These are phyloP conservation scores for Calonectria multiphialidica DNA, from an alignment of 2,329 filamentous ascomycete species.

Conservation along the genomic window DNA sequence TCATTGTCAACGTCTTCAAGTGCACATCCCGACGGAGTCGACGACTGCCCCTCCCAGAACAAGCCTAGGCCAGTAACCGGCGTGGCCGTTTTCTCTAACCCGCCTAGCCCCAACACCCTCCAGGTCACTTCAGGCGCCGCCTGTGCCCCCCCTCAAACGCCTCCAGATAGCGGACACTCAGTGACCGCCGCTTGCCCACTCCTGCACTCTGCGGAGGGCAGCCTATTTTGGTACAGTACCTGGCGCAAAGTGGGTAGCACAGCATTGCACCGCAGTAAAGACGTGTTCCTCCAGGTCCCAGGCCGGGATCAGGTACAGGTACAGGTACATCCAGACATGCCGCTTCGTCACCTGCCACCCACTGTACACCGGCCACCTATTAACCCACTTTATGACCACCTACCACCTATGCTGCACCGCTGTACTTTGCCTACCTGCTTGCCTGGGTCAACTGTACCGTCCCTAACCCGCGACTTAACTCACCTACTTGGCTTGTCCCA, in stretches of 20 bases:
- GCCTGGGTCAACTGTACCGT: background rate
- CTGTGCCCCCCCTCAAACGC: background rate
- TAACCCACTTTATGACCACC: slow-evolving; percentile 1
- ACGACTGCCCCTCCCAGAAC: background rate
- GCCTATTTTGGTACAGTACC: slow-evolving; percentile 2
- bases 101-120: slow-evolving; percentile 12
- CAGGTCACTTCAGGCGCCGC: slow-evolving; percentile 4
- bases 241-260: slow-evolving; percentile 10
- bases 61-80: slow-evolving; percentile 7
- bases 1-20: background rate
- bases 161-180: slow-evolving; percentile 6
- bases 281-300: background rate
- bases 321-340: background rate
- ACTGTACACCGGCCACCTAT: background rate
- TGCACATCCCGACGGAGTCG: background rate
- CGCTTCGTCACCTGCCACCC: slow-evolving; percentile 9
- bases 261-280: slow-evolving; percentile 2
- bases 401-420: background rate
- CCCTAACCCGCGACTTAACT: slow-evolving; percentile 12
- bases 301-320: slow-evolving; percentile 3
- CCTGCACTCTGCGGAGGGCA: background rate
- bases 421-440: background rate
- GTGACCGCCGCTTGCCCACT: slow-evolving; percentile 7
- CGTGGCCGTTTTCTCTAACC: slow-evolving; percentile 14
- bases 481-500: slow-evolving; percentile 9